These are phyloP conservation scores for Sutorius australiensis DNA, from an alignment of 768 basidiomycete genomes.

Conservation along the genomic window DNA sequence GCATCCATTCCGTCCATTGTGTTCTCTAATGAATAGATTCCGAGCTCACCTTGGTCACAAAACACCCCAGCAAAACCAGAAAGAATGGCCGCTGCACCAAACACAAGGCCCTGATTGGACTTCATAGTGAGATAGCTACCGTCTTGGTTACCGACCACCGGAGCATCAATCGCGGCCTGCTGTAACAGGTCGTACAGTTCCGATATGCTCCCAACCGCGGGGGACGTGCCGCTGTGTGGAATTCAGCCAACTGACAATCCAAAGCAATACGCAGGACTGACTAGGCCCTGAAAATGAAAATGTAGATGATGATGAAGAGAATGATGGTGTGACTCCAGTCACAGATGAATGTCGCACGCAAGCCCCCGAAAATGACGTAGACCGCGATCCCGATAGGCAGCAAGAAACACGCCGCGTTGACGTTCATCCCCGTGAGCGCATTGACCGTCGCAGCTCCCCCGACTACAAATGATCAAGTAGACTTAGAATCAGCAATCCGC, in stretches of 20 bases:
- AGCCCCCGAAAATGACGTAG: constrained; percentile 40
- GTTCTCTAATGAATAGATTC: not conserved
- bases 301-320: constrained; percentile 39
- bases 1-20: not conserved
- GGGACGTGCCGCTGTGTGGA: constrained; percentile 32
- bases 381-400: constrained; percentile 44
- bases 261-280: constrained; percentile 11
- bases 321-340: constrained; percentile 46
- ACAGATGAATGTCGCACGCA: constrained; percentile 44
- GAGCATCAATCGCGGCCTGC: constrained; percentile 41
- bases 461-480: constrained; percentile 20
- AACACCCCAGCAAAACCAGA: constrained; percentile 47
- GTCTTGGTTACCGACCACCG: constrained; percentile 46
- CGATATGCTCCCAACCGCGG: constrained; percentile 37
- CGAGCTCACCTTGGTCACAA: constrained; percentile 43
- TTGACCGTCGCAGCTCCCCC: constrained; percentile 46
- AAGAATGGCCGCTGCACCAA: constrained; percentile 37
- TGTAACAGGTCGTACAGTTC: constrained; percentile 46
- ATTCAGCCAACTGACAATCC: not conserved
- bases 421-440: constrained; percentile 44
- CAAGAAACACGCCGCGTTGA: constrained; percentile 42
- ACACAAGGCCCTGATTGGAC: constrained; percentile 43
- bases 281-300: constrained; percentile 33
- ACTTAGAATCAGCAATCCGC: not conserved
- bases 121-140: constrained; percentile 59